Evolutionary conservation across 2,329 filamentous ascomycete genomes (phyloP).

Genomic region (Colletotrichum incanum): DNA sequence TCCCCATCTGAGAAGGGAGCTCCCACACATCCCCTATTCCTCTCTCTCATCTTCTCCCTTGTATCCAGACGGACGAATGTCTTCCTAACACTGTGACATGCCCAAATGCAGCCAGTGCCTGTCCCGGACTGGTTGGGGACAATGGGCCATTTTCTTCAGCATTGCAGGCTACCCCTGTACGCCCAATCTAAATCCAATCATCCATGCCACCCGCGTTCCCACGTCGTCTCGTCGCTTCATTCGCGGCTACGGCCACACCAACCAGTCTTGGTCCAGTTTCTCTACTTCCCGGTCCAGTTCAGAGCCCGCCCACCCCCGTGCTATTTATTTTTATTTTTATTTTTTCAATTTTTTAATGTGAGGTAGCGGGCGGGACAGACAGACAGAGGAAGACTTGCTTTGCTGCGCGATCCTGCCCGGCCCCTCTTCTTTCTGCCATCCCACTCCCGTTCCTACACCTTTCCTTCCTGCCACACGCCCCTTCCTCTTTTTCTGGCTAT

Average conservation of each 20-base stretch:
- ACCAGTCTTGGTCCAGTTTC: slow-evolving; percentile 21
- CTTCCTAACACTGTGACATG: not conserved
- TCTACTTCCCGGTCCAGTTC: not conserved
- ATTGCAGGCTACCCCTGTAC: slow-evolving; percentile 13
- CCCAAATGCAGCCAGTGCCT: not conserved
- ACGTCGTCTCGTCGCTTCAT: slow-evolving; percentile 5
- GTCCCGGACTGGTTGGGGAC: not conserved
- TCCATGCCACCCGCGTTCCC: not conserved
- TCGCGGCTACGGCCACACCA: slow-evolving; percentile 5
- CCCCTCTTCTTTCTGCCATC: not conserved
- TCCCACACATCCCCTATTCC: slow-evolving; percentile 1
- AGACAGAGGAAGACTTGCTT: not conserved
- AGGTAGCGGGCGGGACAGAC: not conserved
- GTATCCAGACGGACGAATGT: not conserved
- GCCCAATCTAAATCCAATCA: slow-evolving; percentile 14
- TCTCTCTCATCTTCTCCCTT: not conserved
- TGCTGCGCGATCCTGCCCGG: not conserved
- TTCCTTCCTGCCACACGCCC: slow-evolving; percentile 2
- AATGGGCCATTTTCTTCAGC: slow-evolving; percentile 12
- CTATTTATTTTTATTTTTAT: not conserved
- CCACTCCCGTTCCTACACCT: not conserved
- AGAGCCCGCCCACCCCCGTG: no score
- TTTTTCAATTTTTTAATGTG: no score
- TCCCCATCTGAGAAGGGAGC: not conserved
- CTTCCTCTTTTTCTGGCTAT: slow-evolving; percentile 15